Conservation (phyloP, 768 basidiomycete species). For the Tulasnella sp. region DNA sequence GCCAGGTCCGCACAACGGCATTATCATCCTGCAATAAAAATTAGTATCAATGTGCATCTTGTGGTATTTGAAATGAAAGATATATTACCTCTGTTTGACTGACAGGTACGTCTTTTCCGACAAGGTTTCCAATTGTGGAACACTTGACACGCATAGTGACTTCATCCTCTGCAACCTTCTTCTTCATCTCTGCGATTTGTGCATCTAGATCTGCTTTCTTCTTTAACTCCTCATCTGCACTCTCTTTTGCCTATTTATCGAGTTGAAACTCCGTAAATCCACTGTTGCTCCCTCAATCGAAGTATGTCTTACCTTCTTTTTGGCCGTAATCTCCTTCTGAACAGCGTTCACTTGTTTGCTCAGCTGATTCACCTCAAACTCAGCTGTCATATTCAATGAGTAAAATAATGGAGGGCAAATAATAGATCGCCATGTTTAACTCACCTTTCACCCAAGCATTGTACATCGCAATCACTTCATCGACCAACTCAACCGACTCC, state of each 20-base stretch:
- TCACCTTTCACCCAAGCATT: slow-evolving; percentile 86
- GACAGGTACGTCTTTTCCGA: slow-evolving; percentile 73
- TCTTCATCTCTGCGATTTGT: slow-evolving; percentile 60
- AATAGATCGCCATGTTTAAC: slow-evolving; percentile 26
- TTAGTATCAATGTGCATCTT: not conserved
- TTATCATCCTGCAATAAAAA: slow-evolving; percentile 68
- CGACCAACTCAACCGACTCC: slow-evolving; percentile 79
- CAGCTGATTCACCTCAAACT: slow-evolving; percentile 66
- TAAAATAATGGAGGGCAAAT: not conserved
- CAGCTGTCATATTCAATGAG: slow-evolving; percentile 38
- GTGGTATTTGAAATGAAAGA: not conserved
- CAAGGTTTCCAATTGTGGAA: slow-evolving; percentile 78
- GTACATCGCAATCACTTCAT: slow-evolving; percentile 88
- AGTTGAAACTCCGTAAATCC: not conserved
- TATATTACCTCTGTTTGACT: slow-evolving; percentile 70
- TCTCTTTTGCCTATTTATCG: slow-evolving; percentile 63
- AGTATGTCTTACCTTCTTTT: slow-evolving; percentile 60
- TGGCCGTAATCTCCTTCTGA: slow-evolving; percentile 87
- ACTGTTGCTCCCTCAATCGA: not conserved
- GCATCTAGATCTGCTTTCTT: slow-evolving; percentile 77
- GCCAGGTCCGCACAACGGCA: slow-evolving; percentile 63
- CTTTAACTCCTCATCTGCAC: slow-evolving; percentile 74
- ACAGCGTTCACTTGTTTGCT: slow-evolving; percentile 76
- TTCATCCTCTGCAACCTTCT: slow-evolving; percentile 67
- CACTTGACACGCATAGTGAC: slow-evolving; percentile 67